Percentiles rank a stretch among this genome's conserved stretches.
phyloP scores from a whole-genome alignment of 2,329 filamentous ascomycete species.

The Phialophora tarda region DNA sequence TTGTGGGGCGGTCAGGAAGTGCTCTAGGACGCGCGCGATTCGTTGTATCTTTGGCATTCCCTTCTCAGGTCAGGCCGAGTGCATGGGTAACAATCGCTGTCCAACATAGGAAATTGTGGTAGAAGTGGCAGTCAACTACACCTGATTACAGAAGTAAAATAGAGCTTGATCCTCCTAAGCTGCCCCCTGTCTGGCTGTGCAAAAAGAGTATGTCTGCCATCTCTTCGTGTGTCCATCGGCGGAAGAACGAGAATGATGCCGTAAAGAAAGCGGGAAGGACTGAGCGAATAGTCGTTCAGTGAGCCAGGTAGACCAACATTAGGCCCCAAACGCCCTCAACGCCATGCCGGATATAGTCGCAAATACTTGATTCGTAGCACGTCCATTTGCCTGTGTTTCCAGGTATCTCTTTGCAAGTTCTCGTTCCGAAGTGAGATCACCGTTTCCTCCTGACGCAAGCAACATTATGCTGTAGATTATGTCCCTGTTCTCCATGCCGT shows the following conservation, averaged over 20 bases:
- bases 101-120: neutral
- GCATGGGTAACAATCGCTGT: neutral
- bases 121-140: neutral
- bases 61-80: no score
- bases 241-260: neutral
- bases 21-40: neutral
- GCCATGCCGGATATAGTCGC: conserved; percentile 38
- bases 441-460: conserved; percentile 31
- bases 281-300: neutral
- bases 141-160: neutral
- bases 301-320: neutral
- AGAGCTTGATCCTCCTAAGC: neutral
- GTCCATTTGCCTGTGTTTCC: conserved; percentile 34
- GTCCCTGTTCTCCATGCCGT: conserved; percentile 84
- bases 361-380: conserved; percentile 37
- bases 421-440: conserved; percentile 34
- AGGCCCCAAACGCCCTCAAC: conserved; percentile 35
- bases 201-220: conserved; percentile 9
- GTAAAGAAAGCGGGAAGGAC: neutral
- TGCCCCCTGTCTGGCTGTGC: neutral
- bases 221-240: neutral
- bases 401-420: conserved; percentile 35
- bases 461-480: conserved; percentile 78
- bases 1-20: neutral
- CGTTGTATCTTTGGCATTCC: neutral